Base-by-base conservation (phyloP, 208 protist genomes). In the Wallacemonas rigidus region DNA sequence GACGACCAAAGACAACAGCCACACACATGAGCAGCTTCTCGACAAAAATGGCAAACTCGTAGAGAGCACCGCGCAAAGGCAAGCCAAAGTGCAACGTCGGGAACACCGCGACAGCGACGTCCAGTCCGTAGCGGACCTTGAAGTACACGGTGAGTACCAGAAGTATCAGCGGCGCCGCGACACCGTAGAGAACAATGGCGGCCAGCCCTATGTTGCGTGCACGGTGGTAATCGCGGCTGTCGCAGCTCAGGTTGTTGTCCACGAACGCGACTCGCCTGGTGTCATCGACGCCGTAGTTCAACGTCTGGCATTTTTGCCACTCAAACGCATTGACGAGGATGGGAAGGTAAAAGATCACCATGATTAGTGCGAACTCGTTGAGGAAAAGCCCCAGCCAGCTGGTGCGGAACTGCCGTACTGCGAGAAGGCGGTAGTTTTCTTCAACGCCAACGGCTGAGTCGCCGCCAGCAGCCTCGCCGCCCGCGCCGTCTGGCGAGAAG, bases 41-140 rank as follows among this genome's bases (percentile, higher is more conserved):
- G 2, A 69, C 12, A 26, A 74, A 65, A 35, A 74, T 11, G 55
- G 67, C 26, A 36, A 67, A 73, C 54, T 80, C 76, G 39, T 71
- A 61, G 6, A 69, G 43, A 43, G 67, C 56, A 72, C 61, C 70
- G 53, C 67, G 54, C 62, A 60, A 39, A 3, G 71, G 71, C 38
- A 69, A 40, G 7, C 71, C 71, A 35, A 76, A 73, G 63, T 73
- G 67, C 40, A 80, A 47, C n/a, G 62, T 39, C 39, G 76, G 76
- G n/a, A 80, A 67, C 43, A 50, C 65, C 44, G 69, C 70, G 38
- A 75, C 68, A 45, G 65, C 39, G 58, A 75, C 76, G 51, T 80
- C 76, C 26, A 67, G 36, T 1, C 76, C 76, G 57, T 75, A 75
- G 56, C 65, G 64, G 1, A 2, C 2, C 1, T 55, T 63, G n/a